A percentile compares a stretch with the other conserved stretches of the same genome.
Conservation (phyloP, 2,329 filamentous ascomycete genomes). For the Talaromyces piceae region DNA sequence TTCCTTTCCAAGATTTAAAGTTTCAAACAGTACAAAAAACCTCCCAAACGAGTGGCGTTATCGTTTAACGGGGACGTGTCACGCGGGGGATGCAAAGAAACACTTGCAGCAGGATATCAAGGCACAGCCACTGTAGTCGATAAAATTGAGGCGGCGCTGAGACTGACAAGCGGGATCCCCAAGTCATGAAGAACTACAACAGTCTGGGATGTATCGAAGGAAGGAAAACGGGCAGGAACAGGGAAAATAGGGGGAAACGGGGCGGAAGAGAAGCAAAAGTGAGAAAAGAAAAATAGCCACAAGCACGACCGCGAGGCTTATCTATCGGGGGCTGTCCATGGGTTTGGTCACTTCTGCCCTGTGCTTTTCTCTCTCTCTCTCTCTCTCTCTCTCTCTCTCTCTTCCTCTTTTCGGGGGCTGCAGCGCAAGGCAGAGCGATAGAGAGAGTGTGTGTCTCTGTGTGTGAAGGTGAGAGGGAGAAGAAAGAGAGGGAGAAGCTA, state of each 20-base stretch:
- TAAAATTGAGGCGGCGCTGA: constrained; percentile 5
- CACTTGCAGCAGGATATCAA: not conserved
- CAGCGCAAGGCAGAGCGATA: too few relatives aligned
- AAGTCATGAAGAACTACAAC: constrained; percentile 5
- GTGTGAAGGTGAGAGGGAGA: constrained; percentile 1
- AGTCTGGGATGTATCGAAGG: too few relatives aligned
- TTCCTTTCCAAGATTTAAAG: not conserved
- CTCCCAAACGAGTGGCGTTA: constrained; percentile 25
- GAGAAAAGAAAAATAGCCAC: constrained; percentile 1
- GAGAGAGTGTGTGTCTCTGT: too few relatives aligned
- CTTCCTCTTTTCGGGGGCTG: too few relatives aligned
- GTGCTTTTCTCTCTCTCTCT: too few relatives aligned
- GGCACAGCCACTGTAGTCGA: not conserved
- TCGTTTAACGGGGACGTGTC: constrained; percentile 17
- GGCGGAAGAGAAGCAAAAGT: not conserved
- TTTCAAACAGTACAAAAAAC: constrained; percentile 21
- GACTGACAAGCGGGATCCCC: constrained; percentile 1
- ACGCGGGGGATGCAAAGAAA: constrained; percentile 15
- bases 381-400: too few relatives aligned
- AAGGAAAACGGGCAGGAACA: not conserved
- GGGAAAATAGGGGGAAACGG: constrained; percentile 4
- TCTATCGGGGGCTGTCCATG: constrained; percentile 1
- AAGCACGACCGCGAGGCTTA: not conserved
- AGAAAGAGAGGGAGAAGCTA: not conserved
- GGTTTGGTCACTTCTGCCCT: not conserved